phyloP scores from a whole-genome alignment of 2,329 filamentous ascomycete genomes.

The Colletotrichum eremochloae region DNA sequence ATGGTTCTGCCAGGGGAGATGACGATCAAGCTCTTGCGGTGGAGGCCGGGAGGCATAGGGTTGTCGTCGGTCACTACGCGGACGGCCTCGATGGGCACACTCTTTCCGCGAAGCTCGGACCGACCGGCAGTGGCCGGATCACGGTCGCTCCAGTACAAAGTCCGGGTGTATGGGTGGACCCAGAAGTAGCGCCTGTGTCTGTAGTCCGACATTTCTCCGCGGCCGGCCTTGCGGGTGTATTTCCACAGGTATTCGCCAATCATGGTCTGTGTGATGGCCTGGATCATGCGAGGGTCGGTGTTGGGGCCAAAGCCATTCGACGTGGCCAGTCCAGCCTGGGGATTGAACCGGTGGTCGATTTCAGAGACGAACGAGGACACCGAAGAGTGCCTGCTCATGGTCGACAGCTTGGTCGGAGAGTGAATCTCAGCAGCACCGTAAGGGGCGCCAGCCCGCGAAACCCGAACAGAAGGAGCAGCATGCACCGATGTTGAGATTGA shows the following conservation, averaged over 20 bases:
- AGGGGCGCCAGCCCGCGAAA: slow-evolving; percentile 57
- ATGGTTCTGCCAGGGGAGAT: slow-evolving; percentile 89
- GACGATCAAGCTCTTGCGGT: slow-evolving; percentile 92
- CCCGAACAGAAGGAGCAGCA: slow-evolving; percentile 71
- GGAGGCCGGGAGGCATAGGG: slow-evolving; percentile 91
- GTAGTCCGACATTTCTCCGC: slow-evolving; percentile 88
- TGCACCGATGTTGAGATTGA: slow-evolving; percentile 61
- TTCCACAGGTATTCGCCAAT: slow-evolving; percentile 99
- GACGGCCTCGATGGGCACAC: slow-evolving; percentile 92
- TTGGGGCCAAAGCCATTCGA: slow-evolving; percentile 73
- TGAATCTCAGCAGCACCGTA: slow-evolving; percentile 62
- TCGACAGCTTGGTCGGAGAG: slow-evolving; percentile 59
- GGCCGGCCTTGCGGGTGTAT: slow-evolving; percentile 95
- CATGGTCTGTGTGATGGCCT: slow-evolving; percentile 99
- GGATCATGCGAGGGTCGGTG: slow-evolving; percentile 97
- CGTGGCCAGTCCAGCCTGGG: slow-evolving; percentile 64
- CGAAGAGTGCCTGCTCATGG: slow-evolving; percentile 78
- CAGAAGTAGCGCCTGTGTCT: slow-evolving; percentile 97
- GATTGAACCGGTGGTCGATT: slow-evolving; percentile 90
- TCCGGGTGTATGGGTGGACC: slow-evolving; percentile 97
- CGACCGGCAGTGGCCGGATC: slow-evolving; percentile 87
- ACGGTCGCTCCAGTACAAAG: slow-evolving; percentile 94
- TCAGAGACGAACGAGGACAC: slow-evolving; percentile 97
- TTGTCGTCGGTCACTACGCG: slow-evolving; percentile 95
- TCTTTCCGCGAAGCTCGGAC: slow-evolving; percentile 83